phyloP scores from a whole-genome alignment of 169 alveolate genomes.

The Sarcocystis neurona region DNA sequence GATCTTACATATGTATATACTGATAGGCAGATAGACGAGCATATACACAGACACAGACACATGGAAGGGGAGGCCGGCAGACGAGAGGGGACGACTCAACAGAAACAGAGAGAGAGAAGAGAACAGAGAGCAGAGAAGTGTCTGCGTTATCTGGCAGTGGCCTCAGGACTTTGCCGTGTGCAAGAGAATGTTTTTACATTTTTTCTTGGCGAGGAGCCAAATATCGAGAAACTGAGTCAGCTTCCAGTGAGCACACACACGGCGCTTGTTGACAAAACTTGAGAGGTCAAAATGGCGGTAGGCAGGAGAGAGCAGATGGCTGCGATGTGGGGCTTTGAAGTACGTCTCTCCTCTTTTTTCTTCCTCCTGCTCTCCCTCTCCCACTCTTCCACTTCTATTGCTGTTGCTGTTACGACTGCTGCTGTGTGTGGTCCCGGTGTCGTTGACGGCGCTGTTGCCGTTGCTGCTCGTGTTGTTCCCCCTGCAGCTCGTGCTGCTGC shows the following conservation, averaged over 20 bases:
- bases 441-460: background rate
- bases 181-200: too few species aligned
- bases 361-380: too few species aligned
- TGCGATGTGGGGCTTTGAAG: background rate
- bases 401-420: conserved; percentile 8
- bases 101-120: too few species aligned
- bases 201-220: conserved; percentile 26
- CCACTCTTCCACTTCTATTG: too few species aligned
- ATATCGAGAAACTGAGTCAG: conserved; percentile 13
- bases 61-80: too few species aligned
- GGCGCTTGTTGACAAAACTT: conserved; percentile 19
- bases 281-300: conserved; percentile 8
- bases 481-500: conserved; percentile 5
- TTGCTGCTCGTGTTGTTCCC: background rate
- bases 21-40: too few species aligned
- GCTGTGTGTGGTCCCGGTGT: background rate
- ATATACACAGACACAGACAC: too few species aligned
- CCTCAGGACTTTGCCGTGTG: too few species aligned
- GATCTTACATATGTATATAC: too few species aligned
- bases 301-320: background rate
- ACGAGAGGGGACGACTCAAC: too few species aligned
- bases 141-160: background rate
- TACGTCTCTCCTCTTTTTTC: too few species aligned
- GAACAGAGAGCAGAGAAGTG: background rate
- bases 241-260: conserved; percentile 22